Conservation (phyloP, 352 stramenopile genomes). For the Pythium phragmiticola region DNA sequence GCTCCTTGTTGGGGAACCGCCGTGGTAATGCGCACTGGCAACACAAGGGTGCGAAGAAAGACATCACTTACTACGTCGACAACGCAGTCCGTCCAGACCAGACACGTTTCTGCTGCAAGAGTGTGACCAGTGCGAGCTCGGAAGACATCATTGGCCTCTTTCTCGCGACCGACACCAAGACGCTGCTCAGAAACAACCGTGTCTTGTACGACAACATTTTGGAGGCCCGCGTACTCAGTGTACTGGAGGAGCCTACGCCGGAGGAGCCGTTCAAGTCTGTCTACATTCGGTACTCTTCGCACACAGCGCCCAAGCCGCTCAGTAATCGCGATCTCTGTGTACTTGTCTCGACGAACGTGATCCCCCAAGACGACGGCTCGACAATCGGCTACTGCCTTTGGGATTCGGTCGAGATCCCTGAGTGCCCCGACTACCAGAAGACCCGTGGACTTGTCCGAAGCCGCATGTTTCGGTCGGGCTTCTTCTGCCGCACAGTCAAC, state of each 20-base stretch:
- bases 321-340: constrained; percentile 44
- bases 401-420: constrained; percentile 46
- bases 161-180: constrained; percentile 36
- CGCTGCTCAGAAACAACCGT: constrained; percentile 41
- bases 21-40: constrained; percentile 40
- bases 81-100: constrained; percentile 38
- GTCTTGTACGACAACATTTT: constrained; percentile 49
- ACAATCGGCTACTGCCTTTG: constrained; percentile 62
- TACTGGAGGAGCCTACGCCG: constrained; percentile 40
- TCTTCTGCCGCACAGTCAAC: constrained; percentile 33
- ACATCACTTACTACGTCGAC: constrained; percentile 55
- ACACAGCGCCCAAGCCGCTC: constrained; percentile 31
- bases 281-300: constrained; percentile 37
- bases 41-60: constrained; percentile 42
- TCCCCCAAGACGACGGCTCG: constrained; percentile 37
- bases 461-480: constrained; percentile 53
- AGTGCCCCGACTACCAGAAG: constrained; percentile 21
- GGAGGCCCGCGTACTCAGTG: constrained; percentile 40
- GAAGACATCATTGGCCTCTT: constrained; percentile 57
- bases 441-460: constrained; percentile 27
- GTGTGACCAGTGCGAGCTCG: constrained; percentile 32
- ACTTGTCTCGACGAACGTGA: constrained; percentile 33
- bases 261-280: constrained; percentile 37
- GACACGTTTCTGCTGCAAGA: constrained; percentile 58
- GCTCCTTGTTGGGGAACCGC: constrained; percentile 42